Base-by-base conservation (phyloP, 176 grass and related monocot species). In the Lolium perenne region DNA sequence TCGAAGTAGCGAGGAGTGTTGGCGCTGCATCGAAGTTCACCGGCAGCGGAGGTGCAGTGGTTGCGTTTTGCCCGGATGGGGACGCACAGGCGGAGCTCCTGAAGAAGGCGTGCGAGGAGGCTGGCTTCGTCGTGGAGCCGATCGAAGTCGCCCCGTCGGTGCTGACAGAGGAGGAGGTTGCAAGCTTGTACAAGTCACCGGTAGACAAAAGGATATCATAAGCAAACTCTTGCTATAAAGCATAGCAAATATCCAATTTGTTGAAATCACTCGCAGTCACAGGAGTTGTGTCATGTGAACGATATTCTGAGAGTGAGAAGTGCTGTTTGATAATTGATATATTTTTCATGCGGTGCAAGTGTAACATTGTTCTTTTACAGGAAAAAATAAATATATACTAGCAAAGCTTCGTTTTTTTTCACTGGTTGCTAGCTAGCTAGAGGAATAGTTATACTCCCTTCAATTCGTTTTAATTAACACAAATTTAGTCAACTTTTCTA, bases 1-100 rank as follows among this genome's bases (percentile, higher is more conserved):
- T 98, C 12, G 93, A 95, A 72, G 85, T 91, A 21, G 91, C 93
- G 3, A 88, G 93, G 72, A 91, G 86, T 5, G 67, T 94, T 0
- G 93, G 95, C 0, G 93, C 91, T 0, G 84, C 95, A 12, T 80
- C 83, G 0, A 98, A 98, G 83, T 95, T 98, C 80, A 98, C 93
- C 0, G 93, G 95, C 55, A 95, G 95, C 0, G 95, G 93, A 1
- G 95, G 95, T 7, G 91, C 91, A 1, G 91, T 93, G 9, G 93
- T 98, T 6, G 89, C 86, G 0, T 49, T 95, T 6, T 95, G 95
- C 69, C 93, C 83, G 0, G 87, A 95, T 1, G 93, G 91, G 0
- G 60, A 92, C 0, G 38, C 11, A 4, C 95, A 95, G 70, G 80
- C 56, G 10, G 38, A 84, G 77, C 83, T 45, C 78, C 91, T 98